Conservation (phyloP, 345 rosid species). For the Linum trigynum region DNA sequence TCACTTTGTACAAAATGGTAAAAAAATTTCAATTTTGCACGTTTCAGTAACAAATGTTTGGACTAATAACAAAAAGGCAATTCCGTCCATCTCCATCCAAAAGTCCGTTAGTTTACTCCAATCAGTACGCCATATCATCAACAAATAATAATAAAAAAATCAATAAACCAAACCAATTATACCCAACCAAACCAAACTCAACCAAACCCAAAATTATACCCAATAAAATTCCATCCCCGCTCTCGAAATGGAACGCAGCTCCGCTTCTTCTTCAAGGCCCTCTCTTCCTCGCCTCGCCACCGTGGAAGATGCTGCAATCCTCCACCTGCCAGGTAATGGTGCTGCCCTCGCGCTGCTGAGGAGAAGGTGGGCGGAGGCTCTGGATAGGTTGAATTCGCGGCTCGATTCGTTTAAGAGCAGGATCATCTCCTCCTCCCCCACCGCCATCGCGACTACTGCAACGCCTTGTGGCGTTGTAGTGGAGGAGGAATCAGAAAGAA, state of each 20-base stretch:
- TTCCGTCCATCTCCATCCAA: no score
- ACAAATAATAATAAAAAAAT: no score
- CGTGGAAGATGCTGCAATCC: conserved; percentile 84
- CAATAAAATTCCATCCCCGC: conserved; percentile 13
- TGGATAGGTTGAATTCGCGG: conserved; percentile 30
- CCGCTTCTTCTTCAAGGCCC: conserved; percentile 40
- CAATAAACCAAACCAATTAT: no score
- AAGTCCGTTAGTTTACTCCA: no score
- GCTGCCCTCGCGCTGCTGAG: conserved; percentile 13
- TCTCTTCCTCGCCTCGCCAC: conserved; percentile 64
- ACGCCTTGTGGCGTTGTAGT: neutral
- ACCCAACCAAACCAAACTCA: no score
- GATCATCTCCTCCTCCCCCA: conserved; percentile 8
- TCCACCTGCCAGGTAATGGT: conserved; percentile 44
- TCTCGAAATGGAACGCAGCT: conserved; percentile 65
- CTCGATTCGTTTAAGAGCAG: conserved; percentile 19
- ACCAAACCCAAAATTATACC: no score
- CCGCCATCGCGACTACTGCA: neutral
- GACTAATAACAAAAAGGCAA: no score
- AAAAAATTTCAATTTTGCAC: no score
- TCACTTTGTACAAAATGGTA: no score
- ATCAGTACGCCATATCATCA: no score
- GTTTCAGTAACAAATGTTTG: no score
- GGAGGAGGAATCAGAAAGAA: neutral
- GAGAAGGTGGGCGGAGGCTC: conserved; percentile 41